These are phyloP conservation scores for Phalaenopsis hybrid DNA, from an alignment of 116 monocot species.

Conservation along the genomic window DNA sequence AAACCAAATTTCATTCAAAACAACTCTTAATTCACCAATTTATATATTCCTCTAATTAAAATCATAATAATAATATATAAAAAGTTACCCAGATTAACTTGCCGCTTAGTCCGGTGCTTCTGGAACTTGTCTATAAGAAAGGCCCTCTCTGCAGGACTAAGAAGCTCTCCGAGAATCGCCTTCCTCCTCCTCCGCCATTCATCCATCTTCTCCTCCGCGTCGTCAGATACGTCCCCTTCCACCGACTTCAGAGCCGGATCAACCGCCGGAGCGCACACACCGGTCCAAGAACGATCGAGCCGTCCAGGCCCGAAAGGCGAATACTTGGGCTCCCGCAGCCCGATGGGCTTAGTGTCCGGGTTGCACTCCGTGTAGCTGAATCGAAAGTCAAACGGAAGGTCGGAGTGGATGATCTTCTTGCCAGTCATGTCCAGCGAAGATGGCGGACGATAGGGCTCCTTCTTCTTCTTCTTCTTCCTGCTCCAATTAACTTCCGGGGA, in stretches of 20 bases:
- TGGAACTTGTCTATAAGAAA: conserved; percentile 56
- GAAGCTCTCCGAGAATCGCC: conserved; percentile 56
- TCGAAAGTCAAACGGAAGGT: conserved; percentile 92
- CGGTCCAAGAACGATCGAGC: conserved; percentile 77
- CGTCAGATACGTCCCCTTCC: conserved; percentile 24
- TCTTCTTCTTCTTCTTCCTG: conserved; percentile 28
- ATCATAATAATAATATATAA: background rate
- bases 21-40: background rate
- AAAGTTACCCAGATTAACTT: conserved; percentile 72
- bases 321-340: conserved; percentile 88
- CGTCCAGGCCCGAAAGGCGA: conserved; percentile 82
- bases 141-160: conserved; percentile 51
- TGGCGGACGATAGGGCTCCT: conserved; percentile 64
- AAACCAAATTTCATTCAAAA: background rate
- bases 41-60: background rate
- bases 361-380: conserved; percentile 98
- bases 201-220: conserved; percentile 9
- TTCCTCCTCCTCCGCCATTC: conserved; percentile 34
- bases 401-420: conserved; percentile 45
- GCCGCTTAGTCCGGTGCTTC: conserved; percentile 67
- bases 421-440: conserved; percentile 64
- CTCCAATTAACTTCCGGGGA: background rate
- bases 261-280: conserved; percentile 68
- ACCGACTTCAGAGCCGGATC: conserved; percentile 60
- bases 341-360: conserved; percentile 70